Evolutionary conservation across 2,329 filamentous ascomycete genomes (phyloP).

Genomic region (Neopestalotiopsis rosae): DNA sequence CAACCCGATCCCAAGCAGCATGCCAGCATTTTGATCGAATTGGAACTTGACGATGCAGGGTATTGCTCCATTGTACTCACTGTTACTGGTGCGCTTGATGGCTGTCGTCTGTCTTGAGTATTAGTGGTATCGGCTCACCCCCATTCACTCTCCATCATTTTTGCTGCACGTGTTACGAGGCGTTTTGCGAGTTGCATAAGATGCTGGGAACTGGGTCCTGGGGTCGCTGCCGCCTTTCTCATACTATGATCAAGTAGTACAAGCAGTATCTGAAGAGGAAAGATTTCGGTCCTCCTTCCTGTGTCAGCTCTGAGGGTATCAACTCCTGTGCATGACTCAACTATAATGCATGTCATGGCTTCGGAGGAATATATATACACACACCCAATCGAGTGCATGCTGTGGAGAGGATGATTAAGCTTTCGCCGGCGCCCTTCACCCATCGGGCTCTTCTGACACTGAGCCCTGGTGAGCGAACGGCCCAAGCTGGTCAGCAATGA

Average conservation of each 20-base stretch:
- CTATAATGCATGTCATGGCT: neutral
- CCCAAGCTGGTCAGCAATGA: constrained; percentile 16
- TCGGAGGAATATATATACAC: neutral
- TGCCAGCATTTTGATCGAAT: neutral
- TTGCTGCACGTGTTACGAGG: constrained; percentile 3
- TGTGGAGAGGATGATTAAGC: constrained; percentile 14
- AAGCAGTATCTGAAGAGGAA: neutral
- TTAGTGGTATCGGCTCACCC: constrained; percentile 14
- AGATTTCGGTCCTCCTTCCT: neutral
- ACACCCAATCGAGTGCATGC: neutral
- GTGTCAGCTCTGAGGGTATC: neutral
- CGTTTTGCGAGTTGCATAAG: neutral
- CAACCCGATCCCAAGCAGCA: neutral
- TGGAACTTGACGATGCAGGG: neutral
- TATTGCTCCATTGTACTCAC: constrained; percentile 6
- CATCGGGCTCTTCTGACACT: neutral
- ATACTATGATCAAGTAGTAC: neutral
- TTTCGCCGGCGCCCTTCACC: constrained; percentile 4
- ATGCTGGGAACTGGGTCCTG: neutral
- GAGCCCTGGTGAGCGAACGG: neutral
- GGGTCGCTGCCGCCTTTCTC: neutral
- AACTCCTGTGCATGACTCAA: neutral
- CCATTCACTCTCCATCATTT: constrained; percentile 10
- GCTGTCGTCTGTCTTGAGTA: constrained; percentile 4
- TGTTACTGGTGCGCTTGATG: constrained; percentile 14